Evolutionary conservation across 192 early-diverging fungal species (phyloP).

Genomic region (Backusella morwellensis): DNA sequence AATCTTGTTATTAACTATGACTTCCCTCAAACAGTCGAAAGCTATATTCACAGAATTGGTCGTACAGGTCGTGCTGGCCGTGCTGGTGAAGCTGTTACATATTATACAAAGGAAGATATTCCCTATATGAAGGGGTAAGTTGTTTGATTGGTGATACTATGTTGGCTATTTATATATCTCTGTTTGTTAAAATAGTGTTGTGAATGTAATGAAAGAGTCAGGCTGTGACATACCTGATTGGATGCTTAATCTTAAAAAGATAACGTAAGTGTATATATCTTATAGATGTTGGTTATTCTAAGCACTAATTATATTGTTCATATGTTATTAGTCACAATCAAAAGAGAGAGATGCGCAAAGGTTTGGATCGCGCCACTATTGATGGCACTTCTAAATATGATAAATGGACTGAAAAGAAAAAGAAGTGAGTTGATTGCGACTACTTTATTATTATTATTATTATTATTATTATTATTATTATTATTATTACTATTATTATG

Average conservation of each 20-base stretch:
- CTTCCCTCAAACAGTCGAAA: constrained; percentile 88
- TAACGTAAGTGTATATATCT: constrained; percentile 38
- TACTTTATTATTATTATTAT: background rate
- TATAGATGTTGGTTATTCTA: background rate
- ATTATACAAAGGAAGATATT: constrained; percentile 92
- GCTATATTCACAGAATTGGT: constrained; percentile 96
- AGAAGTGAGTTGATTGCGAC: constrained; percentile 45
- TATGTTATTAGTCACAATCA: constrained; percentile 47
- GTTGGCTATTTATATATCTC: background rate
- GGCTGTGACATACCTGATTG: constrained; percentile 97
- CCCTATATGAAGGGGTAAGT: constrained; percentile 77
- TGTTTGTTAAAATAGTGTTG: constrained; percentile 55
- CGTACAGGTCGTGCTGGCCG: constrained; percentile 98
- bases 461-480: background rate
- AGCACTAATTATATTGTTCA: background rate
- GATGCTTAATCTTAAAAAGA: constrained; percentile 90
- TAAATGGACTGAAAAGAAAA: constrained; percentile 63
- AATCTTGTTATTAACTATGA: constrained; percentile 98
- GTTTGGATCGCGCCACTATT: constrained; percentile 73
- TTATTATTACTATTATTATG: background rate
- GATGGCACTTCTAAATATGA: constrained; percentile 79
- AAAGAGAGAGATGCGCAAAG: constrained; percentile 70
- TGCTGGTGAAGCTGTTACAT: constrained; percentile 86
- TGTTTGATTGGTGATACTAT: background rate
- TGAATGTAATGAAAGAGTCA: constrained; percentile 95